Conservation (phyloP, 2,329 filamentous ascomycete species). For the Ceratocystis albifundus region DNA sequence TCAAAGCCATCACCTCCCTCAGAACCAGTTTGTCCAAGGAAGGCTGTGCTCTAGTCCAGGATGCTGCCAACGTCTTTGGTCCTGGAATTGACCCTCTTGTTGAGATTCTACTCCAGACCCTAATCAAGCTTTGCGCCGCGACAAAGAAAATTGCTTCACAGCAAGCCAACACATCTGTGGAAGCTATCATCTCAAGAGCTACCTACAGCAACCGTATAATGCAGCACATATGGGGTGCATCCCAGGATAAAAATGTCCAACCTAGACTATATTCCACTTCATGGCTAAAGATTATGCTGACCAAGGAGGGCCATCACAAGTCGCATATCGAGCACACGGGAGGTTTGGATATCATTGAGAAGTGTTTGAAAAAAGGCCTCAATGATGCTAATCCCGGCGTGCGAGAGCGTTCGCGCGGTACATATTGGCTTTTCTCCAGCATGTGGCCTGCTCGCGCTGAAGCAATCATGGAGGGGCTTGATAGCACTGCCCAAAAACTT, state of each 20-base stretch:
- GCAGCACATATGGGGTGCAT: conserved; percentile 72
- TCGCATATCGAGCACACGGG: conserved; percentile 72
- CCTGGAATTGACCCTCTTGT: conserved; percentile 76
- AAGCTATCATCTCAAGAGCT: conserved; percentile 64
- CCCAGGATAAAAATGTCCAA: conserved; percentile 87
- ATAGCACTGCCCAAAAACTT: conserved; percentile 64
- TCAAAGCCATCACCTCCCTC: conserved; percentile 73
- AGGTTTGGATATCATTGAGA: conserved; percentile 71
- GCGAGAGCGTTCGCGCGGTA: conserved; percentile 69
- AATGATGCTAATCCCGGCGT: conserved; percentile 81
- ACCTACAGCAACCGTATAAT: conserved; percentile 71
- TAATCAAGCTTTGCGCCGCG: conserved; percentile 77
- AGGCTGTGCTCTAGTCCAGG: conserved; percentile 72
- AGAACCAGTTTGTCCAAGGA: conserved; percentile 84
- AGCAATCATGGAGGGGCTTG: conserved; percentile 63
- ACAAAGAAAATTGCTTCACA: conserved; percentile 91
- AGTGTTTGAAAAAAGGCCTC: conserved; percentile 81
- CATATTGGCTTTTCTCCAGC: conserved; percentile 72
- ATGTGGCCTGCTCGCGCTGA: conserved; percentile 72
- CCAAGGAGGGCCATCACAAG: conserved; percentile 67
- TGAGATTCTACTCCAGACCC: conserved; percentile 75
- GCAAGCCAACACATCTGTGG: conserved; percentile 69
- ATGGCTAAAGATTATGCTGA: conserved; percentile 76
- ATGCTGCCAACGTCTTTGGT: conserved; percentile 65
- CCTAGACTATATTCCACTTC: conserved; percentile 65